phyloP scores from a whole-genome alignment of 83 land plant genomes.

The Diphasiastrum complanatum region DNA sequence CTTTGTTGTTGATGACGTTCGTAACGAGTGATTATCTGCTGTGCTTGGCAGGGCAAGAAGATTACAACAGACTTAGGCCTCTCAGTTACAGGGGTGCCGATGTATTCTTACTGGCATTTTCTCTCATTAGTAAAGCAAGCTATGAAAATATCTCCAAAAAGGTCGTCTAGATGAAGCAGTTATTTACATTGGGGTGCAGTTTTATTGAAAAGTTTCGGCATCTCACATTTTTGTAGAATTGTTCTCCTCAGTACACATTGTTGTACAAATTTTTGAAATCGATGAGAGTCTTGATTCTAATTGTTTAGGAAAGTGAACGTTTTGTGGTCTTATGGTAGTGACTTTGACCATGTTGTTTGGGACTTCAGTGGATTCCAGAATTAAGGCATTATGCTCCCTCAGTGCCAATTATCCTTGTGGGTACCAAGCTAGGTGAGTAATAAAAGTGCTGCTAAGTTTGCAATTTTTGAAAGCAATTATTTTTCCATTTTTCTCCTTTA shows the following conservation, averaged over 20 bases:
- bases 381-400: conserved; percentile 64
- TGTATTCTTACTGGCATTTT: conserved; percentile 49
- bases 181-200: too few relatives aligned
- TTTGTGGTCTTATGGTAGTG: background rate
- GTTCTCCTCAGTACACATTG: background rate
- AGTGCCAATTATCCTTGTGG: conserved; percentile 70
- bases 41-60: conserved; percentile 1
- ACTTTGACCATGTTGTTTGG: background rate
- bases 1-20: background rate
- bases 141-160: conserved; percentile 33
- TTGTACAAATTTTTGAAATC: background rate
- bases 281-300: background rate
- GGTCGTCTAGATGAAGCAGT: too few relatives aligned
- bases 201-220: too few relatives aligned
- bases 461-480: too few relatives aligned
- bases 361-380: conserved; percentile 72
- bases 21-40: background rate
- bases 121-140: conserved; percentile 37
- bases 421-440: conserved; percentile 58
- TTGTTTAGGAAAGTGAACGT: background rate
- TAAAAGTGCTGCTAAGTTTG: too few relatives aligned
- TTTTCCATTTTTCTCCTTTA: too few relatives aligned
- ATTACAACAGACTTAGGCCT: conserved; percentile 44
- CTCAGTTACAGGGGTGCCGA: conserved; percentile 51
- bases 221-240: background rate